Base-by-base conservation (phyloP, 495 filamentous ascomycete species). In the Cryomyces minteri region DNA sequence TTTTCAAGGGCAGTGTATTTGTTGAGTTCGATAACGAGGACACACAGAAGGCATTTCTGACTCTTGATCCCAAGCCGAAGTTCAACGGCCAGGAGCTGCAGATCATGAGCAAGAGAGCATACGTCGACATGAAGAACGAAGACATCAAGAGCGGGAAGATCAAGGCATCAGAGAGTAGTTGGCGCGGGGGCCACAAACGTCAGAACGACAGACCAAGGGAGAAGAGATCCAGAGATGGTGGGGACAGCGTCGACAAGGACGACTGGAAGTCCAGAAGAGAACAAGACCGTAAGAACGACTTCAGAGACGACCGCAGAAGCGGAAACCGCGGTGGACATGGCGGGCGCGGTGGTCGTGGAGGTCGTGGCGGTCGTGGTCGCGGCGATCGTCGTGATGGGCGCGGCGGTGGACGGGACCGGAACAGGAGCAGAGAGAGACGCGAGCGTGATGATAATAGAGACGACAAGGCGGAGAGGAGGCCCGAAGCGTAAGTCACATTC, bases 1-100 rank as follows among this genome's bases (percentile, higher is more conserved):
- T 58, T 25, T 96, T 95, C 73, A 98, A 98, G 70, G 84, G 84
- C 37, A 93, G 85, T 43, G 78, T 95, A 29, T 96, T 94, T 54
- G 86, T 95, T 43, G 88, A 95, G 62, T 96, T 95, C 58, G 67
- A 67, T 32, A 70, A 71, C 43, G 77, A 81, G 48, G 82, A 88
- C 41, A 71, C 74, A 28, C 76, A 81, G 52, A 67, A 85, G 55
- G 71, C 71, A 11, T 96, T 96, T 63, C 65, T 93, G 38, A 75
- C 67, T 1, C 63, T 87, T 6, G 77, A 88, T 36, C 74, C 80
- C n/a, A 79, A 83, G 59, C 88, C 88, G 42, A 73, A 76, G 51
- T 94, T 77, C 75, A 76, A 86, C 50, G 84, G 69, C 36, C 60
- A 77, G 42, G 71, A 79, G 10, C 67, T 96, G 7, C 45, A 71